These are phyloP conservation scores for Polytolypa hystricis DNA, from an alignment of 2,329 filamentous ascomycete genomes.

Conservation along the genomic window DNA sequence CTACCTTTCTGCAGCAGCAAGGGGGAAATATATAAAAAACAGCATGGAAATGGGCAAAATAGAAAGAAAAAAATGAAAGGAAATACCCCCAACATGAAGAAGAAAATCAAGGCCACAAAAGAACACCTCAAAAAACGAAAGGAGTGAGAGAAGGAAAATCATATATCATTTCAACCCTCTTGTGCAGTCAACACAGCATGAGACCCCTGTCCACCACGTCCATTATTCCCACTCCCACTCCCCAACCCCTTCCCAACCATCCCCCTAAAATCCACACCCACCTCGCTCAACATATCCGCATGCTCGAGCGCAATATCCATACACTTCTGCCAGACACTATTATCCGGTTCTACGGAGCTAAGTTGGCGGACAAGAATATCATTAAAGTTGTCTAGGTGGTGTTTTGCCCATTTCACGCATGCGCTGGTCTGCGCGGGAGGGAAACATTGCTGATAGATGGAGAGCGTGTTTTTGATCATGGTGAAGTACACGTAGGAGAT, in stretches of 20 bases:
- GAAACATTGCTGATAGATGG: constrained; percentile 79
- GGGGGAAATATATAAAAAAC: too few relatives aligned
- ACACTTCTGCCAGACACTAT: constrained; percentile 69
- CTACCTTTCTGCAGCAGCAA: too few relatives aligned
- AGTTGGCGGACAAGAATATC: constrained; percentile 69
- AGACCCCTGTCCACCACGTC: too few relatives aligned
- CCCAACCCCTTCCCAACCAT: constrained; percentile 42
- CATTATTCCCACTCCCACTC: background rate
- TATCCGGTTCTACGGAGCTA: constrained; percentile 69
- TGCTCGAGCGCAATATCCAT: constrained; percentile 72
- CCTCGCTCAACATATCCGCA: constrained; percentile 66
- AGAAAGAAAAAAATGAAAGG: too few relatives aligned
- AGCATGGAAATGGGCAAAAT: too few relatives aligned
- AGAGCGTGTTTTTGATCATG: constrained; percentile 84
- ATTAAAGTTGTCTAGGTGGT: constrained; percentile 86
- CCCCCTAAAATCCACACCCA: constrained; percentile 80
- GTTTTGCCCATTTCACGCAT: constrained; percentile 97
- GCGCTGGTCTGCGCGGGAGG: constrained; percentile 79
- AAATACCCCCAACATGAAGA: too few relatives aligned
- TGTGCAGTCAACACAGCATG: too few relatives aligned
- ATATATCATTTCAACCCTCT: too few relatives aligned
- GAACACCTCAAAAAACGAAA: too few relatives aligned
- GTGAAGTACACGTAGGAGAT: constrained; percentile 93
- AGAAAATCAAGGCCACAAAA: too few relatives aligned
- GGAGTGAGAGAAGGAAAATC: too few relatives aligned